Evolutionary conservation across 192 early-diverging fungal genomes (phyloP), one percentile per base, ranked within the genome.

Genomic region (Gryganskiella cystojenkinii): DNA sequence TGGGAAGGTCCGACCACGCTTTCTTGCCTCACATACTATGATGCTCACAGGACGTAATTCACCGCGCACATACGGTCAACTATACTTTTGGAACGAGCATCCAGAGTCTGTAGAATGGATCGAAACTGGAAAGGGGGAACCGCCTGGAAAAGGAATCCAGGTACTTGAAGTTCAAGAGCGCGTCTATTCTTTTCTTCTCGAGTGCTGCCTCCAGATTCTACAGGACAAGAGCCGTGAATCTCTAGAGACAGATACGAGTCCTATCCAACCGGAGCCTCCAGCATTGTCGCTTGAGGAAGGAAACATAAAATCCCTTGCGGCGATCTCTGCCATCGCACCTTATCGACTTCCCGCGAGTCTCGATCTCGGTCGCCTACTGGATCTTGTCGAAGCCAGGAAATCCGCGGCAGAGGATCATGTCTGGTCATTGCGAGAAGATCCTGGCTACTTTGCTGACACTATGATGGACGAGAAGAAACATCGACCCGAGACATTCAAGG

Each of bases 371-470:
- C 62, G 62, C 44, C 62, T 72, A 9, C 70, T 33, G 52, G 49
- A 64, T 24, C 61, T 72, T 64, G 22, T 72, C 14, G 70, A 54
- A 31, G 62, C 70, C 50, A 72, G 43, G 45, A 55, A 55, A 11
- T 64, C 61, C 4, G 70, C 70, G 35, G 45, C 45, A 0, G 70
- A 72, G 50, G 70, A 72, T 59, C 70, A 72, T 24, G 44, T 64
- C 30, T 72, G 70, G 61, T 72, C 62, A 43, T 49, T 72, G 25
- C 54, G 70, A n/a, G 70, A 72, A 31, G 70, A 72, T 54, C 70
- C 70, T 17, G 33, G 61, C 19, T 72, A 72, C 42, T 72, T 72
- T 64, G 56, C 54, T 27, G 49, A 59, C 33, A 25, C 20, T 7
- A 13, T 64, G 30, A 46, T 72, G 22, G 70, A 72, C 14, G 64